These are phyloP conservation scores for Chaetoceros muelleri DNA, from an alignment of 108 stramenopile genomes.

Conservation along the genomic window DNA sequence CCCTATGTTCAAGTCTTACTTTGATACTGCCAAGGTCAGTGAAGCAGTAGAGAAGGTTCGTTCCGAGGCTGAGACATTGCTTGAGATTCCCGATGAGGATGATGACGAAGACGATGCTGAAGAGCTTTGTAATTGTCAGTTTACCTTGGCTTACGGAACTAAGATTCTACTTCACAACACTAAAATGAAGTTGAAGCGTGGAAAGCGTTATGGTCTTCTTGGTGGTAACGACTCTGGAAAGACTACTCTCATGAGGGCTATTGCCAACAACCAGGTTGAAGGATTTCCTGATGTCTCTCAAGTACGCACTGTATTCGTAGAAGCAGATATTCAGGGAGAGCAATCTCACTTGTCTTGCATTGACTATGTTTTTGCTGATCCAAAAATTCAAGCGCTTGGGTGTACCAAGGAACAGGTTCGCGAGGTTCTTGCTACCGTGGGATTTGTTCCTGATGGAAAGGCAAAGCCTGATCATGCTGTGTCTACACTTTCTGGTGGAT, in stretches of 20 bases:
- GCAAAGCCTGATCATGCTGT: slow-evolving; percentile 96
- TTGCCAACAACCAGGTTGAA: slow-evolving; percentile 98
- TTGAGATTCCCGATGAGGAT: slow-evolving; percentile 82
- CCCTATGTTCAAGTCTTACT: slow-evolving; percentile 38
- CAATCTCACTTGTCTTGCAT: slow-evolving; percentile 94
- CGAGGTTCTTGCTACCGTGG: slow-evolving; percentile 87
- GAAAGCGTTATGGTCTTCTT: slow-evolving; percentile 95
- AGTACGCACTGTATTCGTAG: slow-evolving; percentile 98
- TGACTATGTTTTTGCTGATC: slow-evolving; percentile 91
- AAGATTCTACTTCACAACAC: slow-evolving; percentile 99
- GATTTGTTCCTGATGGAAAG: slow-evolving; percentile 93
- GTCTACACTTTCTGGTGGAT: slow-evolving; percentile 94
- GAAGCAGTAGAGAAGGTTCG: slow-evolving; percentile 75
- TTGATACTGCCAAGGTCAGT: slow-evolving; percentile 47
- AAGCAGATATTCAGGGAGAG: slow-evolving; percentile 98
- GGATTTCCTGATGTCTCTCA: slow-evolving; percentile 95
- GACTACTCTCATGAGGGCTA: slow-evolving; percentile 98
- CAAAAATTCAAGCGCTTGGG: slow-evolving; percentile 74
- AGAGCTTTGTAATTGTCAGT: slow-evolving; percentile 98
- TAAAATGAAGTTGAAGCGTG: slow-evolving; percentile 94
- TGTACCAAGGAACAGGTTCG: slow-evolving; percentile 74
- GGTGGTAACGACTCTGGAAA: slow-evolving; percentile 98
- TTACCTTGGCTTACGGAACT: slow-evolving; percentile 99
- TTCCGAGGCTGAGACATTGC: slow-evolving; percentile 72
- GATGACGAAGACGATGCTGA: slow-evolving; percentile 98